Evolutionary conservation across 352 stramenopile species (phyloP).

Genomic region (Phytophthora capsici): DNA sequence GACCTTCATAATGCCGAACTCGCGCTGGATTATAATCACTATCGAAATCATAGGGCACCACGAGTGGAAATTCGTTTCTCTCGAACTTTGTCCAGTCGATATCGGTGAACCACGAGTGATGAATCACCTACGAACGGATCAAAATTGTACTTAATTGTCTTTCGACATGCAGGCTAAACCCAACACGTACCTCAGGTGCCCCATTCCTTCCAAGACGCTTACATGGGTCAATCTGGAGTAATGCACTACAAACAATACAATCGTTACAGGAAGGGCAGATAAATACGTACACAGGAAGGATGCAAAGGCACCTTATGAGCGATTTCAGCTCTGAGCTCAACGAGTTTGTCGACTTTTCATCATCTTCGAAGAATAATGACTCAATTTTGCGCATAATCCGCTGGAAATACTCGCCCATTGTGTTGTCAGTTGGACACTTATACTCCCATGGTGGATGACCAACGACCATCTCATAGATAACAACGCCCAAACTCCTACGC

Average conservation of each 20-base stretch:
- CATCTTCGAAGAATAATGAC: conserved; percentile 4
- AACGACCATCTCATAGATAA: conserved; percentile 78
- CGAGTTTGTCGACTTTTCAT: neutral
- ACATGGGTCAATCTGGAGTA: conserved; percentile 42
- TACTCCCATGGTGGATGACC: conserved; percentile 78
- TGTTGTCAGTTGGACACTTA: conserved; percentile 33
- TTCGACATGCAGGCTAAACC: too few species aligned
- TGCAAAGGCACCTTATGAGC: conserved; percentile 36
- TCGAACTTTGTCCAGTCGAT: conserved; percentile 55
- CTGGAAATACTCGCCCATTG: conserved; percentile 43
- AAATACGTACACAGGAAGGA: neutral
- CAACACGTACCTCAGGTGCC: conserved; percentile 32
- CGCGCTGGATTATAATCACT: conserved; percentile 38
- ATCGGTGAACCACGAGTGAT: conserved; percentile 66
- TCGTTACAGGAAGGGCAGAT: neutral
- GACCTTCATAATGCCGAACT: neutral
- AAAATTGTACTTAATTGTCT: neutral
- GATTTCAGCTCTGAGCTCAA: conserved; percentile 32
- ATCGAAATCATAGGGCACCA: conserved; percentile 41
- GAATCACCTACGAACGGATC: conserved; percentile 48
- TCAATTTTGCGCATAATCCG: conserved; percentile 29
- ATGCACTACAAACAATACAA: conserved; percentile 1
- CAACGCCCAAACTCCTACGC: conserved; percentile 68
- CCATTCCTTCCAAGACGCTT: conserved; percentile 53
- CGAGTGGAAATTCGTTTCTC: conserved; percentile 13